These are phyloP conservation scores for Daedaleopsis sinensis DNA, from an alignment of 768 basidiomycete genomes.

Conservation along the genomic window DNA sequence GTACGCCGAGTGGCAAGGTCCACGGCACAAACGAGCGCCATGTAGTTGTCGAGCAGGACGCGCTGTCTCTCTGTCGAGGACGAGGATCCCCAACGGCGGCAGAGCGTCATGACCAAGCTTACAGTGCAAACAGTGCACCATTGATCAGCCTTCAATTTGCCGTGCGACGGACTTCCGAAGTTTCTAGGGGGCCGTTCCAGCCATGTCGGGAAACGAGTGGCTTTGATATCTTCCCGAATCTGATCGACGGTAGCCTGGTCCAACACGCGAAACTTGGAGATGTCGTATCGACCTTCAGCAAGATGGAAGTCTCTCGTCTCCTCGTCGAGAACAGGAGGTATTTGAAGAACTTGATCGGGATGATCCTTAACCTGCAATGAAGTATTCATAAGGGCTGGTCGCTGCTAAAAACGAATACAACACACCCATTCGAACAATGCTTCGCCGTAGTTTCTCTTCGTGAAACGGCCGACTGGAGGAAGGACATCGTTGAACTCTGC, in stretches of 20 bases:
- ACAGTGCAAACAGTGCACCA: constrained; percentile 40
- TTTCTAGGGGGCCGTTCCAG: constrained; percentile 12
- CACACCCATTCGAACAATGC: no score
- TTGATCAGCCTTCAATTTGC: constrained; percentile 27
- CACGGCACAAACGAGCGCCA: constrained; percentile 25
- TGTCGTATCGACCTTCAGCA: no score
- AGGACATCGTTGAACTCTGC: no score
- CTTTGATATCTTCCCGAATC: background rate
- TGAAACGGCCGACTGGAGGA: no score
- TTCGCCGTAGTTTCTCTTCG: no score
- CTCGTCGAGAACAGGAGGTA: no score
- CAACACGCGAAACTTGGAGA: no score
- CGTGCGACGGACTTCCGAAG: constrained; percentile 15
- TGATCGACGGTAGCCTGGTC: background rate
- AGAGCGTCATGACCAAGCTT: constrained; percentile 37
- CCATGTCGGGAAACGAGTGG: constrained; percentile 18
- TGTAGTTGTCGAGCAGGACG: constrained; percentile 35
- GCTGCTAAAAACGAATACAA: no score
- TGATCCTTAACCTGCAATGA: no score
- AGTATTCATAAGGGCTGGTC: no score
- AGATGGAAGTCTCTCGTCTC: no score
- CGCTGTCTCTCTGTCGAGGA: constrained; percentile 8
- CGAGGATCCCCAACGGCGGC: constrained; percentile 35
- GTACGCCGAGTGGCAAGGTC: constrained; percentile 23
- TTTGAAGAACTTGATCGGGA: no score